Evolutionary conservation across 2,329 filamentous ascomycete genomes (phyloP), one percentile per base, ranked within the genome.

Genomic region (Trichoderma sp.): DNA sequence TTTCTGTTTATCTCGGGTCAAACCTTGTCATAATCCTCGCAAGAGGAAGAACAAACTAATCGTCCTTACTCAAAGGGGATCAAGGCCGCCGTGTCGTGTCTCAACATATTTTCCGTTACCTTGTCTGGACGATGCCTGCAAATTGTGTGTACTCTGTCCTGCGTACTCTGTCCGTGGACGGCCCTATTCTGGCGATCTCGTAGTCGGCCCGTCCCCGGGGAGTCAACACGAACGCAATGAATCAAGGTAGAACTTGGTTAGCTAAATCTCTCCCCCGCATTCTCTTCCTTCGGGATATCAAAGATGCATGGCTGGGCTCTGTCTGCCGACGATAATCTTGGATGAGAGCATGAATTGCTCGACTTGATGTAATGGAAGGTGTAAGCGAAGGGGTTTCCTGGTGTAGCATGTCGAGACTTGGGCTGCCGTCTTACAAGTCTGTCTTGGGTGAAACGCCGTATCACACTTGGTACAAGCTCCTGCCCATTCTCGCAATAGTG

Each of bases 181-280:
- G 69, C 59, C 69, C 41, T 72, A 64, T 64, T 72, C 60, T 72
- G 60, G 35, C 45, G 7, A 24, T 38, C 27, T 53, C 50, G 69
- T 29, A 72, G 69, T 72, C 69, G 69, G 69, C 69, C 69, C 69
- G 69, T 72, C 60, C 59, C 60, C 41, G 29, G 68, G 45, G 50
- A 24, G 4, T 53, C 67, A 71, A 60, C n/a, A 60, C 56, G 41
- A 31, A 53, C 60, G 64, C 69, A 65, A 72, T 29, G 29, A 50
- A 53, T 50, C 18, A 8, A 8, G 60, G 21, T 21, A 50, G 31
- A 62, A 64, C 29, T 41, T 21, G 53, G 60, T 21, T 50, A 33
- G 69, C 66, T 64, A 31, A 24, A 56, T 38, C 11, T 53, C 31
- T 72, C 60, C 69, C 69, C 69, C 69, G 69, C 69, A 72, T 72